Conservation (phyloP, 805 yeast species). For the Starmerella etchellsii region DNA sequence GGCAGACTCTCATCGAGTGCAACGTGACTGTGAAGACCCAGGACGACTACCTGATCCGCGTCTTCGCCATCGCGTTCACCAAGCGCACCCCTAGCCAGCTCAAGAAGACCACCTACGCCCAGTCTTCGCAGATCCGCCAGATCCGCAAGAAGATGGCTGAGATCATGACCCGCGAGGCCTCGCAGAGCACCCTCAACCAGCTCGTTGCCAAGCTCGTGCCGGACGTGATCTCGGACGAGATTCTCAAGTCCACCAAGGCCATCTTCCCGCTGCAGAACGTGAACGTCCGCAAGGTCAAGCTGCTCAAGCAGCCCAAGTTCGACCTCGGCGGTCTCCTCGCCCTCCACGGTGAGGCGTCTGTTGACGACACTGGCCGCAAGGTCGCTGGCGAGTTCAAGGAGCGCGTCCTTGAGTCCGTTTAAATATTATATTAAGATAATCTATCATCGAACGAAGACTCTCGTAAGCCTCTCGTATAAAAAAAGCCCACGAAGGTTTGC, state of each 20-base stretch:
- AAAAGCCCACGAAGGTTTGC: no score
- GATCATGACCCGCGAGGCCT: constrained; percentile 92
- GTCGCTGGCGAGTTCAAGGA: constrained; percentile 89
- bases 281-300: constrained; percentile 97
- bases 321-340: constrained; percentile 93
- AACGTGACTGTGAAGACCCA: constrained; percentile 96
- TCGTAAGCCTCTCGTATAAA: no score
- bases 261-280: constrained; percentile 97
- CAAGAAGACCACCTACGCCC: constrained; percentile 96
- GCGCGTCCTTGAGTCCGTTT: constrained; percentile 94
- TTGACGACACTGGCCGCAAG: constrained; percentile 97
- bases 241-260: constrained; percentile 87
- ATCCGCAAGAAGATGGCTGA: constrained; percentile 94
- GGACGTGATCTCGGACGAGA: constrained; percentile 97
- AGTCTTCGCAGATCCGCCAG: constrained; percentile 92
- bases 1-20: constrained; percentile 98
- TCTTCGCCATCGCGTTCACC: constrained; percentile 97
- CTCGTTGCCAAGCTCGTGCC: constrained; percentile 95
- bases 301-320: constrained; percentile 97
- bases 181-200: constrained; percentile 90
- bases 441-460: no score
- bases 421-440: constrained; percentile 31
- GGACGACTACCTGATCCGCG: constrained; percentile 93
- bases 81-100: constrained; percentile 94
- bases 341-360: constrained; percentile 90